Percentiles rank a stretch among this genome's conserved stretches.
These are phyloP conservation scores for Casuarina glauca DNA, from an alignment of 306 rosid species.

Conservation along the genomic window DNA sequence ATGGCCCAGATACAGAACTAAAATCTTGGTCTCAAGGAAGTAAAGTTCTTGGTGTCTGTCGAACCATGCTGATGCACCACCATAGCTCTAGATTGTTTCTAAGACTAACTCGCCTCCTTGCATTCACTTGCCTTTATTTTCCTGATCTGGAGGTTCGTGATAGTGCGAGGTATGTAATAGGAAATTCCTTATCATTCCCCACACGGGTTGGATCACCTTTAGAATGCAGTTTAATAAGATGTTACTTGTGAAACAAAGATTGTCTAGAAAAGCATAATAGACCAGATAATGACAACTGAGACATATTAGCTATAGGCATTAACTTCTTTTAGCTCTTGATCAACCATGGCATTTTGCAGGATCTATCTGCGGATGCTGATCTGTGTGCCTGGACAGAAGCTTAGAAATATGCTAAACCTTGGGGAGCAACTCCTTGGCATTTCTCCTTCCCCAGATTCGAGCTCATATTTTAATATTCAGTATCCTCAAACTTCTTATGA, in stretches of 20 bases:
- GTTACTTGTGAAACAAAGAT: slow-evolving; percentile 13
- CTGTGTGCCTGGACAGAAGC: slow-evolving; percentile 90
- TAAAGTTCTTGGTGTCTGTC: slow-evolving; percentile 85
- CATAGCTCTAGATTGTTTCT: slow-evolving; percentile 86
- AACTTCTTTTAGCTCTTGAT: background rate
- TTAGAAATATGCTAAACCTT: slow-evolving; percentile 68
- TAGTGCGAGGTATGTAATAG: slow-evolving; percentile 71
- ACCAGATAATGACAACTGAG: slow-evolving; percentile 4
- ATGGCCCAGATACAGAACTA: slow-evolving; percentile 72
- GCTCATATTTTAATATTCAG: slow-evolving; percentile 67
- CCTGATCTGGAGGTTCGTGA: slow-evolving; percentile 98
- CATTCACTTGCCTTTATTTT: slow-evolving; percentile 78
- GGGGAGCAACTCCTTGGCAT: slow-evolving; percentile 70
- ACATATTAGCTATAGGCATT: slow-evolving; percentile 8
- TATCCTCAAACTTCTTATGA: slow-evolving; percentile 66
- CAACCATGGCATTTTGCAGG: slow-evolving; percentile 49
- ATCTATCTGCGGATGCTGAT: slow-evolving; percentile 87
- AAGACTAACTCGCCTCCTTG: slow-evolving; percentile 72
- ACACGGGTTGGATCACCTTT: background rate
- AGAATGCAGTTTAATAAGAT: background rate
- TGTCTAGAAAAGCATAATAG: slow-evolving; percentile 12
- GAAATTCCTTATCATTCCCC: background rate
- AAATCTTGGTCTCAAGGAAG: slow-evolving; percentile 97
- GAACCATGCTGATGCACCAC: slow-evolving; percentile 87
- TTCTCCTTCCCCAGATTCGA: slow-evolving; percentile 66